Conservation (phyloP, 2,329 filamentous ascomycete species). For the Neonectria ditissima region DNA sequence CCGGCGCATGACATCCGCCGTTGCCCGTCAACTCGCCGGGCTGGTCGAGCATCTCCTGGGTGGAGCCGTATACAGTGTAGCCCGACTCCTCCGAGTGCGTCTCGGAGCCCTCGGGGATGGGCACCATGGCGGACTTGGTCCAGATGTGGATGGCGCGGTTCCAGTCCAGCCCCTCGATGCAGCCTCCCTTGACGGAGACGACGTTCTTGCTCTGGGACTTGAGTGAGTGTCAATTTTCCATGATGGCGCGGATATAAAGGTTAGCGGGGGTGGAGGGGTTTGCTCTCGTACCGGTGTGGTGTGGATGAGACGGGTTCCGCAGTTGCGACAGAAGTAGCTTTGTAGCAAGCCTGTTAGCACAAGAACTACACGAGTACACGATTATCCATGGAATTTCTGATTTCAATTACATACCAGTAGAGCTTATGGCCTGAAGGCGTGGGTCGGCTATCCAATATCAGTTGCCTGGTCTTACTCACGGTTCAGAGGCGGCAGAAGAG, state of each 20-base stretch:
- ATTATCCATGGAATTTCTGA: background rate
- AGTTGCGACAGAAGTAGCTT: slow-evolving; percentile 74
- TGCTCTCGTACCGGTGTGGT: slow-evolving; percentile 62
- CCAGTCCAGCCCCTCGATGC: slow-evolving; percentile 73
- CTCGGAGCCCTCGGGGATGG: slow-evolving; percentile 74
- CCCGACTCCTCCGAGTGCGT: slow-evolving; percentile 65
- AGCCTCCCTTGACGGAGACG: slow-evolving; percentile 75
- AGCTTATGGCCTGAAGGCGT: slow-evolving; percentile 68
- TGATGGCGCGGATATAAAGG: background rate
- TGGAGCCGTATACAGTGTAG: slow-evolving; percentile 56
- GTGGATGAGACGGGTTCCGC: slow-evolving; percentile 75
- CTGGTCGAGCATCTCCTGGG: slow-evolving; percentile 62
- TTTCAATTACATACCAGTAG: slow-evolving; percentile 61
- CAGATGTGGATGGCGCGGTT: slow-evolving; percentile 73
- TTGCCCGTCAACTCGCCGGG: slow-evolving; percentile 54
- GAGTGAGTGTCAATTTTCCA: slow-evolving; percentile 29
- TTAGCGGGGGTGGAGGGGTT: background rate
- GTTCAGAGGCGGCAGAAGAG: background rate
- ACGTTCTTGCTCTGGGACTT: slow-evolving; percentile 64
- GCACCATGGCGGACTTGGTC: slow-evolving; percentile 75
- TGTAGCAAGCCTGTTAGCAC: slow-evolving; percentile 16
- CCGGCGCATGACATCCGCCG: slow-evolving; percentile 41
- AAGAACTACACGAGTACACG: background rate
- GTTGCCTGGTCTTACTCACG: background rate
- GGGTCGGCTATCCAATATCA: slow-evolving; percentile 58